phyloP scores from a whole-genome alignment of 2,329 filamentous ascomycete genomes.

The Magnaporthiopsis incrustans region DNA sequence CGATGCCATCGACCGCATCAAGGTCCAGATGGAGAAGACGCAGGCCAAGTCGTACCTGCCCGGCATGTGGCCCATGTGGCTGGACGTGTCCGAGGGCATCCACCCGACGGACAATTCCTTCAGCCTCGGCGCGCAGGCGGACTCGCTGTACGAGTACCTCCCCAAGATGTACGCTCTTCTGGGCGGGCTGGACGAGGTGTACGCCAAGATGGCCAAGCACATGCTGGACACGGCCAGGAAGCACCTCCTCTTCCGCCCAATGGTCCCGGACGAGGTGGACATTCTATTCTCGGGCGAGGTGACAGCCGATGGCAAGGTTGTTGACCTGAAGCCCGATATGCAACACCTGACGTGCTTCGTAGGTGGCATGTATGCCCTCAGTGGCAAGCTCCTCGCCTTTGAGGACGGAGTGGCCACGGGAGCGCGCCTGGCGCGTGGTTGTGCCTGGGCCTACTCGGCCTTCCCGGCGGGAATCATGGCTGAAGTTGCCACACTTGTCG shows the following conservation, averaged over 20 bases:
- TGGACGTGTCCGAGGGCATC: constrained; percentile 45
- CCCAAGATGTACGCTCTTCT: constrained; percentile 58
- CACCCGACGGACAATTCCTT: constrained; percentile 25
- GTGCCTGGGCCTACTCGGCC: constrained; percentile 47
- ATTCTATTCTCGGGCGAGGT: constrained; percentile 52
- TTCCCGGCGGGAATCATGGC: constrained; percentile 52
- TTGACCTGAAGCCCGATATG: constrained; percentile 23
- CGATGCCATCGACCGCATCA: constrained; percentile 68
- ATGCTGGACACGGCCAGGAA: constrained; percentile 5
- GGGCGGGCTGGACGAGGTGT: constrained; percentile 52
- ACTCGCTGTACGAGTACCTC: constrained; percentile 53
- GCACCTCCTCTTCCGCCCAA: constrained; percentile 63
- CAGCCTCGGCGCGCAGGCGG: constrained; percentile 44
- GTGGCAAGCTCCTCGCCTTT: constrained; percentile 35
- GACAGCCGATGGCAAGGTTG: constrained; percentile 15
- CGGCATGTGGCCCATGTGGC: constrained; percentile 63
- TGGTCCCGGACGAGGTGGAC: constrained; percentile 51
- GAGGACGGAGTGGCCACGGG: constrained; percentile 38
- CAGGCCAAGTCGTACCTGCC: constrained; percentile 65
- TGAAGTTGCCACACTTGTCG: constrained; percentile 39
- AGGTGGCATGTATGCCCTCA: constrained; percentile 40
- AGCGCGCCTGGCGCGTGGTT: constrained; percentile 43
- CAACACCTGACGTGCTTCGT: constrained; percentile 39
- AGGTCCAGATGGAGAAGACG: constrained; percentile 56
- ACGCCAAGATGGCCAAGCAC: constrained; percentile 43